Evolutionary conservation across 208 protist genomes (phyloP), one percentile per base, ranked within the genome.

Genomic region (Balamuthia mandrillaris): DNA sequence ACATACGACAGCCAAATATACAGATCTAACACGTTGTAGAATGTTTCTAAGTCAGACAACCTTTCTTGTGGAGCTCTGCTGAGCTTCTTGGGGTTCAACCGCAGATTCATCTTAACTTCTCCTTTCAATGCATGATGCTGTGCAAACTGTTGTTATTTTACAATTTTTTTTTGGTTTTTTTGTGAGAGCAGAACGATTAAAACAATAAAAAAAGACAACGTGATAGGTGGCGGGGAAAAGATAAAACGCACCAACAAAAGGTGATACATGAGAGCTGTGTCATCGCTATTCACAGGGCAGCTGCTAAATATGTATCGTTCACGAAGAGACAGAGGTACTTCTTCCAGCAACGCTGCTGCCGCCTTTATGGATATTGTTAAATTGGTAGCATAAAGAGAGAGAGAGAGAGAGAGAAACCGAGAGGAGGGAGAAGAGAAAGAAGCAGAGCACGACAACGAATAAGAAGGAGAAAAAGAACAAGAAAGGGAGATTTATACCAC

Each of bases 291-390:
- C 14, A 81, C 74, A n/a, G 74, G 74, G 7, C 47, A 42, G 54
- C 54, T 63, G 37, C 51, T 65, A 24, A 81, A 81, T 37, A 63
- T 58, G 74, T 41, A 81, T 10, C 47, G 47, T 37, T 81, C 74
- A 9, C 54, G 51, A 1, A 81, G 74, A 1, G 74, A 47, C 35
- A 81, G 74, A 3, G 47, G 47, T 18, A 63, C 33, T 3, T 33
- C 27, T 21, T 81, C 74, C 35, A 81, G 54, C n/a, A 81, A 49
- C 7, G 39, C 47, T 42, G 47, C 74, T 3, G 47, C 31, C 3
- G 54, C 42, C 49, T 27, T 56, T 56, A 27, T 56, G 18, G 18
- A 27, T 56, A 27, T 56, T 56, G 18, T 56, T 56, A 18, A 18
- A 27, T 56, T 56, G 21, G 18, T 56, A 18, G 49, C n/a, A 27